Evolutionary conservation across 148 eudicot genomes (phyloP).

Genomic region (Nyssa sinensis): DNA sequence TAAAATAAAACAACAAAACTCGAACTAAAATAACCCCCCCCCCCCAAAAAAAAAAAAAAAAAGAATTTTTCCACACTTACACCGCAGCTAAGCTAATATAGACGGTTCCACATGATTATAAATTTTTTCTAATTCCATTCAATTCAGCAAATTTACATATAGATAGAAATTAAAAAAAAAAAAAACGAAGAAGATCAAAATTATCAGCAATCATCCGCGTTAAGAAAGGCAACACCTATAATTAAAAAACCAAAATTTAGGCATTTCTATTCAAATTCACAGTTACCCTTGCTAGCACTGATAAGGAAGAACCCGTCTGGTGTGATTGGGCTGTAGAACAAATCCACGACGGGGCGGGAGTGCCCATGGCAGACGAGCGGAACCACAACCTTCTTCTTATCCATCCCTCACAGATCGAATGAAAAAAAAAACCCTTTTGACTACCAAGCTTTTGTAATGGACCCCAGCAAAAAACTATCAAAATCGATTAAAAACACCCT

Average conservation of each 20-base stretch:
- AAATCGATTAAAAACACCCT: neutral
- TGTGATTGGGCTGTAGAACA: conserved; percentile 79
- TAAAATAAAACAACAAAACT: neutral
- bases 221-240: no score
- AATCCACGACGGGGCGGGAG: conserved; percentile 87
- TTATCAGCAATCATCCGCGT: neutral
- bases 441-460: neutral
- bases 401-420: conserved; percentile 32
- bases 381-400: conserved; percentile 67
- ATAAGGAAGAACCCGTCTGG: conserved; percentile 81
- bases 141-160: no score
- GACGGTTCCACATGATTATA: no score
- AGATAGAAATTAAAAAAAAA: no score
- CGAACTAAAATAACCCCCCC: neutral
- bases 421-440: conserved; percentile 2
- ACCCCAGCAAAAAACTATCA: neutral
- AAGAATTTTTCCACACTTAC: neutral
- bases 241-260: neutral
- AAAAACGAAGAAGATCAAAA: no score
- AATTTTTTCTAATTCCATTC: neutral
- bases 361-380: conserved; percentile 91
- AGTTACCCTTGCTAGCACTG: conserved; percentile 86
- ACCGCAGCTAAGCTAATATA: no score
- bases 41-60: no score
- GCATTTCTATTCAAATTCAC: neutral